Evolutionary conservation across 2,329 filamentous ascomycete genomes (phyloP).

Genomic region (Talaromyces albobiverticillius): DNA sequence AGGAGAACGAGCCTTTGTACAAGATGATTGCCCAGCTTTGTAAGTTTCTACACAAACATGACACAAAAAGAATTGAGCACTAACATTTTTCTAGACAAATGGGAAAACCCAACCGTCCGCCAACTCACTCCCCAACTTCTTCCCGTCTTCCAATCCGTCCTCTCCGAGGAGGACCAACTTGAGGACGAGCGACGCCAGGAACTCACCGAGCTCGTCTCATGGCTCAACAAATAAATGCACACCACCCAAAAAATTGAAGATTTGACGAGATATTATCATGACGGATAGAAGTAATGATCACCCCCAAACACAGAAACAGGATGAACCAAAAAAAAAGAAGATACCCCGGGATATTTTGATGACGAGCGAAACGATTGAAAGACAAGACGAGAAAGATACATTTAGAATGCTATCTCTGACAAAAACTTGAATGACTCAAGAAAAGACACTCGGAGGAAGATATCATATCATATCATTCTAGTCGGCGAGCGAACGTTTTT

Average conservation of each 20-base stretch:
- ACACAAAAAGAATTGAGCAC: not conserved
- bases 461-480: slow-evolving; percentile 7
- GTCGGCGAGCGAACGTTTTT: not conserved
- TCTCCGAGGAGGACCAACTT: slow-evolving; percentile 45
- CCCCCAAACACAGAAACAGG: slow-evolving; percentile 2
- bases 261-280: slow-evolving; percentile 12
- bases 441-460: slow-evolving; percentile 13
- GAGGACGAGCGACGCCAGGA: slow-evolving; percentile 48
- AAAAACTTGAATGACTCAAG: slow-evolving; percentile 16
- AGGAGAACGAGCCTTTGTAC: slow-evolving; percentile 94
- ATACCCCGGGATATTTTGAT: slow-evolving; percentile 15
- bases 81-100: slow-evolving; percentile 34
- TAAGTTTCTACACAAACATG: slow-evolving; percentile 45
- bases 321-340: slow-evolving; percentile 7
- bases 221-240: slow-evolving; percentile 36
- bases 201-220: slow-evolving; percentile 48
- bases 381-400: not conserved
- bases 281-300: slow-evolving; percentile 13
- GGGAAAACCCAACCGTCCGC: slow-evolving; percentile 45
- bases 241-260: not conserved
- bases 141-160: slow-evolving; percentile 47
- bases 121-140: slow-evolving; percentile 46
- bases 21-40: slow-evolving; percentile 85
- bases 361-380: slow-evolving; percentile 13
- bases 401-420: not conserved